Evolutionary conservation across 2,329 filamentous ascomycete species (phyloP), one percentile per base, ranked within the genome.

Genomic region (Blumeria hordei): DNA sequence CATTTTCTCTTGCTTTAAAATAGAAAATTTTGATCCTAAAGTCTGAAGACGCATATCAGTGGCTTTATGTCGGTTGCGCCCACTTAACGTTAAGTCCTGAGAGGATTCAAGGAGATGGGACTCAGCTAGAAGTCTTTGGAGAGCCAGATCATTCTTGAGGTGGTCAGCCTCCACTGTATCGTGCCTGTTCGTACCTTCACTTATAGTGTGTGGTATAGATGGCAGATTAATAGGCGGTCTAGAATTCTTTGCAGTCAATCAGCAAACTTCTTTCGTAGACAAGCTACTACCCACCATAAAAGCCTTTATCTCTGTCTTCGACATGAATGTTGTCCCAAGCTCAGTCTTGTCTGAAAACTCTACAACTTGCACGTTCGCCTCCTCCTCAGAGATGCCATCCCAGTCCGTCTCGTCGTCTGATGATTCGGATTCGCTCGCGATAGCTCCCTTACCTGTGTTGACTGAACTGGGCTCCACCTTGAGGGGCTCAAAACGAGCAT

Each of bases 81-180:
- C 88, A 3, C 54, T 59, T 8, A 64, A 50, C 9, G 61, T 62
- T 16, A 74, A 72, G 47, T 75, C 73, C 3, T 74, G 70, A 12
- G 74, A 71, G 0, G 76, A 71, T 51, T 79, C 75, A 56, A 96
- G 79, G 58, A 96, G 81, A 68, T 94, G 88, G 0, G 88, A 95
- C 72, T 98, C 92, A 61, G 82, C 76, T 56, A 98, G 78, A 43
- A 98, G 79, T 50, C 88, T 82, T 67, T 95, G 90, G 12, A 98
- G 79, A 41, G 86, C 88, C 55, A 94, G 79, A 67, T 96, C 92
- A 67, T 95, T 88, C 66, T 88, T 88, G 16, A 96, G 74, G 58
- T 94, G 83, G 10, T 71, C 67, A 28, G 72, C 67, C 64, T 83
- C 80, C 16, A 75, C 75, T 59, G 73, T 73, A 54, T 75, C 74